Evolutionary conservation across 768 basidiomycete species (phyloP).

Genomic region (Artomyces pyxidatus): DNA sequence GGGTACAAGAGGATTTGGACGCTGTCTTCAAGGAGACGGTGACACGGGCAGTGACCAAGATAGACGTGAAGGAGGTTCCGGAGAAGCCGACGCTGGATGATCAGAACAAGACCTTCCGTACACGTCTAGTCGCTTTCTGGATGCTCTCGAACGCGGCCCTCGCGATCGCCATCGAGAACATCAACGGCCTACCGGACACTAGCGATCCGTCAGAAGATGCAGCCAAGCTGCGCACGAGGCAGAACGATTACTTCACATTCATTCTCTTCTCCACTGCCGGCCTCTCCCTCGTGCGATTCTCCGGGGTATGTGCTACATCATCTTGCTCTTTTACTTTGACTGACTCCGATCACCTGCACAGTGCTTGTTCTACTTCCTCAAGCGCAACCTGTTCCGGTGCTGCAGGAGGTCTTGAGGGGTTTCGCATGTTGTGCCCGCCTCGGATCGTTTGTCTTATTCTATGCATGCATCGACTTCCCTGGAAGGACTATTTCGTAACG

Average conservation of each 20-base stretch:
- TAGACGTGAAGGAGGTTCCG: constrained; percentile 51
- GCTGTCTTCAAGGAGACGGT: constrained; percentile 89
- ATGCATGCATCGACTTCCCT: neutral
- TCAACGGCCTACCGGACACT: constrained; percentile 50
- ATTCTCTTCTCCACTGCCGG: constrained; percentile 77
- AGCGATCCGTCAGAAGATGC: constrained; percentile 33
- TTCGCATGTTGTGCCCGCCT: neutral
- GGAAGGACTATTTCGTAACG: too few species aligned
- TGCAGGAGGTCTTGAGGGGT: constrained; percentile 60
- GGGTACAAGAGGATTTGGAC: constrained; percentile 84
- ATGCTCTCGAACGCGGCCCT: constrained; percentile 66
- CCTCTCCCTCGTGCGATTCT: constrained; percentile 64
- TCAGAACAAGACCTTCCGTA: constrained; percentile 88
- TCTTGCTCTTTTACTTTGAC: too few species aligned
- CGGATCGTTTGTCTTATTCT: neutral
- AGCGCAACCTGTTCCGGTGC: constrained; percentile 73
- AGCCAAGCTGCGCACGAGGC: constrained; percentile 28
- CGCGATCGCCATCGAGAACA: constrained; percentile 68
- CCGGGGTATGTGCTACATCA: constrained; percentile 68
- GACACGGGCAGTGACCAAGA: constrained; percentile 73
- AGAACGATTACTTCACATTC: constrained; percentile 64
- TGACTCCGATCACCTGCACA: too few species aligned
- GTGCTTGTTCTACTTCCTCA: constrained; percentile 81
- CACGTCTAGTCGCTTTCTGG: constrained; percentile 78
- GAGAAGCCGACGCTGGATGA: constrained; percentile 87